Conservation (phyloP, 805 yeast genomes). For the Cyberlindnera meyerae region DNA sequence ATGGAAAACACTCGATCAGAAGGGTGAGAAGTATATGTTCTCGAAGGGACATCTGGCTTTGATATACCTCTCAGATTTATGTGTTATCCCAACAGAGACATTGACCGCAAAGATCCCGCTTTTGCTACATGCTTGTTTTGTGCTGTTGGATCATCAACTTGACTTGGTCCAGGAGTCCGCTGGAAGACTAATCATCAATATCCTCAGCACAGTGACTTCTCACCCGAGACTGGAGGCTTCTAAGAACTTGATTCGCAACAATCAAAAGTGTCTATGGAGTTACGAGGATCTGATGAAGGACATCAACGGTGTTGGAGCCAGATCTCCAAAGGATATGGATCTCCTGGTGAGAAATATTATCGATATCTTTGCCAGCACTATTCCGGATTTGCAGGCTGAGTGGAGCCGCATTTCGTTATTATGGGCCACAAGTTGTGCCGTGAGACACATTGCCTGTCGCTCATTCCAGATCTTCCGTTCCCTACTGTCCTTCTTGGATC, state of each 20-base stretch:
- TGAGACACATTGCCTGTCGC: conserved; percentile 92
- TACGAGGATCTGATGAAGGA: conserved; percentile 81
- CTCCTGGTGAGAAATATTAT: conserved; percentile 58
- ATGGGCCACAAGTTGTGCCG: conserved; percentile 98
- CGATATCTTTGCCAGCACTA: conserved; percentile 45
- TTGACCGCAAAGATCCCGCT: conserved; percentile 60
- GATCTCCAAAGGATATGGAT: conserved; percentile 87
- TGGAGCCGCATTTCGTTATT: conserved; percentile 82
- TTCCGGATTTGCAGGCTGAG: conserved; percentile 57
- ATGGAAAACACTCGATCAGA: conserved; percentile 47
- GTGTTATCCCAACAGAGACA: conserved; percentile 61
- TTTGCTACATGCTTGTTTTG: conserved; percentile 72
- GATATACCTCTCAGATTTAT: conserved; percentile 77
- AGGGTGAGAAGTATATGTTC: conserved; percentile 67
- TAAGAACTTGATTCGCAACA: conserved; percentile 51
- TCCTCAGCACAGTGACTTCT: conserved; percentile 53
- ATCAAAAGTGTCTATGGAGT: conserved; percentile 59
- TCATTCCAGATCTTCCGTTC: conserved; percentile 92
- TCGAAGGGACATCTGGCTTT: conserved; percentile 85
- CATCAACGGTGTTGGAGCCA: conserved; percentile 75
- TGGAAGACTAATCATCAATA: conserved; percentile 63
- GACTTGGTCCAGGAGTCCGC: conserved; percentile 83
- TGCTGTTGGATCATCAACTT: conserved; percentile 82
- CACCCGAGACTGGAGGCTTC: conserved; percentile 51
- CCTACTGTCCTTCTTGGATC: conserved; percentile 74